Evolutionary conservation across 2,329 filamentous ascomycete species (phyloP).

Genomic region (Cryphonectria naterciae): DNA sequence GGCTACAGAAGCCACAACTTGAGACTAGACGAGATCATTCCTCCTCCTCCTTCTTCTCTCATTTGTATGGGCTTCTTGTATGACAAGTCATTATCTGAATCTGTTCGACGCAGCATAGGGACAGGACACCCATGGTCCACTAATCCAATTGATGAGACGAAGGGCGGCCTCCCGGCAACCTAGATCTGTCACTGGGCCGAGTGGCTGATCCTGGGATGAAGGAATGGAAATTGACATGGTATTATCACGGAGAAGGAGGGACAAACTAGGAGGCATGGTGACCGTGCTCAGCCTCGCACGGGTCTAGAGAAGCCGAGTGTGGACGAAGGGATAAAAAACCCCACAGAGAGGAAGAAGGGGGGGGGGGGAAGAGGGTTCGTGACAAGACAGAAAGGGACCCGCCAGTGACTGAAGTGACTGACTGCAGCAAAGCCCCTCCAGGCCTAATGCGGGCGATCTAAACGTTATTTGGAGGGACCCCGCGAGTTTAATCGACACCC

Average conservation of each 20-base stretch:
- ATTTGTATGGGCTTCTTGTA: not conserved
- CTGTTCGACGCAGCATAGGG: not conserved
- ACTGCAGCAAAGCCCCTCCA: not conserved
- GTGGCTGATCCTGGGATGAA: slow-evolving; percentile 14
- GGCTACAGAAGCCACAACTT: slow-evolving; percentile 11
- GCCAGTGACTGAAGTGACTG: not conserved
- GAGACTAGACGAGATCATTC: slow-evolving; percentile 21
- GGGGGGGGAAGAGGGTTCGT: not conserved
- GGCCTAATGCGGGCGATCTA: slow-evolving; percentile 22
- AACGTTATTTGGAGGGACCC: slow-evolving; percentile 29
- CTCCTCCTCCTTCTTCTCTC: not conserved
- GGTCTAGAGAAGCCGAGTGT: slow-evolving; percentile 21
- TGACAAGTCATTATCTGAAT: slow-evolving; percentile 9
- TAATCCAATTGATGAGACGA: not conserved
- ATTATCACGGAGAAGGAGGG: not conserved
- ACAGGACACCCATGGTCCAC: slow-evolving; percentile 3
- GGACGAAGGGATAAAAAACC: not conserved
- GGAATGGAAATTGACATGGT: not conserved
- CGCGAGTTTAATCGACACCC: slow-evolving; percentile 13
- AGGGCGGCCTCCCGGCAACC: slow-evolving; percentile 8
- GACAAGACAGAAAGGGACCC: slow-evolving; percentile 8
- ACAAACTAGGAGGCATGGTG: not conserved
- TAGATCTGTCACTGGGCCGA: not conserved
- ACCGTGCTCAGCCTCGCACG: slow-evolving; percentile 22
- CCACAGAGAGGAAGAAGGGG: not conserved